Evolutionary conservation across 1,284 basidiomycete genomes (phyloP).

Genomic region (Bjerkandera adusta): DNA sequence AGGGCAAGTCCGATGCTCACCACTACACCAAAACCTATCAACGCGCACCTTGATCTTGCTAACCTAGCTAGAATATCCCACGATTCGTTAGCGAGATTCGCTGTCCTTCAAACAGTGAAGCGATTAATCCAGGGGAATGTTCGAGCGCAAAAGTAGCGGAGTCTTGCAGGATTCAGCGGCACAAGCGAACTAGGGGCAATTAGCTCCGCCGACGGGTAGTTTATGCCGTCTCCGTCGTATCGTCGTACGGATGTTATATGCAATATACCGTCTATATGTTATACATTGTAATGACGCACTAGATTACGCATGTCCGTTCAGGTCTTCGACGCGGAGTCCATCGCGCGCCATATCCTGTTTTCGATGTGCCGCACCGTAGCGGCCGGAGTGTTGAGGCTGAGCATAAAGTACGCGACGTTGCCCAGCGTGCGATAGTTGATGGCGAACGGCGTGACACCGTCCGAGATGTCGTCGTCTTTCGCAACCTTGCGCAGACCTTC

Average conservation of each 20-base stretch:
- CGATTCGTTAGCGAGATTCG: too few relatives aligned
- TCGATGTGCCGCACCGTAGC: conserved; percentile 57
- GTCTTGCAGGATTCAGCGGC: too few relatives aligned
- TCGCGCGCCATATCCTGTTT: conserved; percentile 51
- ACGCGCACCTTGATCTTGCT: too few relatives aligned
- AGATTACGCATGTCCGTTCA: background rate
- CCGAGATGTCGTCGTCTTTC: conserved; percentile 25
- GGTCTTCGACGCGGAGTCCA: background rate
- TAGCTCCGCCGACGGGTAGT: too few relatives aligned
- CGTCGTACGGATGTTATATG: background rate
- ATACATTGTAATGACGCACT: background rate
- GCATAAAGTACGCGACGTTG: conserved; percentile 94
- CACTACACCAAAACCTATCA: too few relatives aligned
- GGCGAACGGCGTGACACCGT: conserved; percentile 60
- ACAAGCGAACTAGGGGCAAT: too few relatives aligned
- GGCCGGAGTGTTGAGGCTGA: conserved; percentile 75
- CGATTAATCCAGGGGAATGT: too few relatives aligned
- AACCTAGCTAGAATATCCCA: too few relatives aligned
- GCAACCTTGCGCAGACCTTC: conserved; percentile 38
- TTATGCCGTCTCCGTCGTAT: too few relatives aligned
- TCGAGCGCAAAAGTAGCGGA: too few relatives aligned
- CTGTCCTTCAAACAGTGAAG: too few relatives aligned
- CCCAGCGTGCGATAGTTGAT: conserved; percentile 91
- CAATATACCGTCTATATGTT: background rate
- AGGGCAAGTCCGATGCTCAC: too few relatives aligned